These are phyloP conservation scores for Penicillium janthinellum DNA, from an alignment of 2,329 filamentous ascomycete species.

Conservation along the genomic window DNA sequence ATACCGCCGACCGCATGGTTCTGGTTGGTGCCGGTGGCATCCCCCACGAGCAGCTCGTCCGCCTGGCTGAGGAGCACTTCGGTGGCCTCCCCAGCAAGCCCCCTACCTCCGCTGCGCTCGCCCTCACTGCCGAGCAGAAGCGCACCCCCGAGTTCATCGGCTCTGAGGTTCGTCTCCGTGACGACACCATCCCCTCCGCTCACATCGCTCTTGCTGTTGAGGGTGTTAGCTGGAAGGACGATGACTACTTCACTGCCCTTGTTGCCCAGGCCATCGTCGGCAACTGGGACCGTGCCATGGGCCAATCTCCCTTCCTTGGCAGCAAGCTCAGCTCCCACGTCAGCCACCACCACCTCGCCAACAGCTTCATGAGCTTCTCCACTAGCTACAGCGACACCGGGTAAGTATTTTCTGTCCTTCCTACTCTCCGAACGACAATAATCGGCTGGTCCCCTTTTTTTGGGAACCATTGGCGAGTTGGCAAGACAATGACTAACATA, in stretches of 20 bases:
- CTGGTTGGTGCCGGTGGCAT: constrained; percentile 93
- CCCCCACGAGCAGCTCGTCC: constrained; percentile 89
- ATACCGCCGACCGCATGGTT: constrained; percentile 99
- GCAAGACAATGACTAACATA: background rate
- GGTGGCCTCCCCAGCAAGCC: constrained; percentile 73
- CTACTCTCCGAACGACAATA: background rate
- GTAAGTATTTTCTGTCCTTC: constrained; percentile 56
- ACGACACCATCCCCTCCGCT: constrained; percentile 93
- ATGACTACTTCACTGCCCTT: constrained; percentile 97
- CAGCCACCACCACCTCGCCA: constrained; percentile 92
- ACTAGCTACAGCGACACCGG: constrained; percentile 99
- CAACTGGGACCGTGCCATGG: constrained; percentile 99
- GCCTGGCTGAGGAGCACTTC: constrained; percentile 97
- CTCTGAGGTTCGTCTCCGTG: constrained; percentile 91
- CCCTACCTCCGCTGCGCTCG: constrained; percentile 71
- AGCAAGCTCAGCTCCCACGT: constrained; percentile 97
- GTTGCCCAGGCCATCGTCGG: constrained; percentile 98
- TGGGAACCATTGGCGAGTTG: constrained; percentile 14
- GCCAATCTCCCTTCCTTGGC: constrained; percentile 93
- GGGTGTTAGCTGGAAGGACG: constrained; percentile 99
- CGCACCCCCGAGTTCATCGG: constrained; percentile 92
- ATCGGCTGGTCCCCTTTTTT: background rate
- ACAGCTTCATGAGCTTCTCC: constrained; percentile 99
- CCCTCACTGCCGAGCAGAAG: constrained; percentile 73
- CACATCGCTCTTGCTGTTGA: constrained; percentile 98